Conservation (phyloP, 352 stramenopile species). For the Phytopythium delawarense region DNA sequence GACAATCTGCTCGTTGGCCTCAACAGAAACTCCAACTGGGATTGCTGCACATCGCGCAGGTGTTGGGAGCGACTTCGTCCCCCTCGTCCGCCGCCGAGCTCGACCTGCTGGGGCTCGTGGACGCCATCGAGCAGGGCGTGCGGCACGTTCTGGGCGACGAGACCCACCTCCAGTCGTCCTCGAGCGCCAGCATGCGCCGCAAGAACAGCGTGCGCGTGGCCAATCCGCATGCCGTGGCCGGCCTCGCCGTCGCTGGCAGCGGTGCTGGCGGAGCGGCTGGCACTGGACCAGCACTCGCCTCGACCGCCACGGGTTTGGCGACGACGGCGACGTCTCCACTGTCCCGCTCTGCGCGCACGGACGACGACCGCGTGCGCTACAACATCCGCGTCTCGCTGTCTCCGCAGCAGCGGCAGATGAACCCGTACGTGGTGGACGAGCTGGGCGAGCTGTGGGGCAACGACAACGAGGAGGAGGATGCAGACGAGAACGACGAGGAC, state of each 20-base stretch:
- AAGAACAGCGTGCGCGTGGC: conserved; percentile 69
- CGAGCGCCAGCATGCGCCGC: conserved; percentile 49
- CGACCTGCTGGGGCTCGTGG: conserved; percentile 56
- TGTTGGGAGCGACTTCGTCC: conserved; percentile 43
- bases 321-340: not conserved
- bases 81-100: conserved; percentile 24
- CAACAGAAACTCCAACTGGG: conserved; percentile 62
- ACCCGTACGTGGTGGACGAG: conserved; percentile 51
- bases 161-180: conserved; percentile 43
- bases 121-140: conserved; percentile 76
- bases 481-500: conserved; percentile 22
- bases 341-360: conserved; percentile 20
- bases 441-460: conserved; percentile 8
- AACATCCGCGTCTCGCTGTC: conserved; percentile 65
- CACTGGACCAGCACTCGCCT: not conserved
- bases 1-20: not conserved
- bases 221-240: not conserved
- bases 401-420: conserved; percentile 47
- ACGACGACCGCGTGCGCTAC: conserved; percentile 64
- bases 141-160: conserved; percentile 73
- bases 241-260: not conserved
- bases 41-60: conserved; percentile 71
- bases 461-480: conserved; percentile 22
- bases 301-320: not conserved
- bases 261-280: not conserved